Percentiles rank a stretch among this genome's conserved stretches.
phyloP scores from a whole-genome alignment of 83 land plant genomes.

The Thuja plicata region DNA sequence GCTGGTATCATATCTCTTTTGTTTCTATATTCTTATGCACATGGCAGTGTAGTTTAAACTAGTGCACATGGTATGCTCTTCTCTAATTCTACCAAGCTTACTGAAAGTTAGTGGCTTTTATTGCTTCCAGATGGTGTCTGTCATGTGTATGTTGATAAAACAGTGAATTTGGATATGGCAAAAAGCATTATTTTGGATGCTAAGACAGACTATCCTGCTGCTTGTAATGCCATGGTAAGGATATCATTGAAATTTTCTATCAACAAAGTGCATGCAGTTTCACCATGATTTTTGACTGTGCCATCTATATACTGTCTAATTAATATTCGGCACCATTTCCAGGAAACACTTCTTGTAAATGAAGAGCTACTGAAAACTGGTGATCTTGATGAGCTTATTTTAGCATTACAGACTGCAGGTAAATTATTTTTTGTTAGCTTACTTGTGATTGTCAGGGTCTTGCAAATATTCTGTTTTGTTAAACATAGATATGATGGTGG shows the following conservation, averaged over 20 bases:
- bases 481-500: not conserved
- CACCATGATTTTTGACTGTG: conserved; percentile 5
- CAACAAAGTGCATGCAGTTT: not conserved
- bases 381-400: conserved; percentile 56
- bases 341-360: conserved; percentile 98
- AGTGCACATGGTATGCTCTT: not conserved
- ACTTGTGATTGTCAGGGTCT: not conserved
- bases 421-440: not conserved
- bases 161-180: conserved; percentile 82
- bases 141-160: conserved; percentile 95
- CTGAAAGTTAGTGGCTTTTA: not conserved
- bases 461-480: not conserved
- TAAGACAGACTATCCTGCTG: conserved; percentile 96
- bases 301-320: not conserved
- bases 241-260: not conserved
- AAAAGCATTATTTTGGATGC: conserved; percentile 90
- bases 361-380: conserved; percentile 54
- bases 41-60: not conserved
- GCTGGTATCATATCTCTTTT: conserved; percentile 55
- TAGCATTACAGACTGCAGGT: conserved; percentile 74
- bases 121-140: conserved; percentile 86
- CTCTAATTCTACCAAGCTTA: not conserved
- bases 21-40: not conserved
- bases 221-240: conserved; percentile 97
- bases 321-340: conserved; percentile 8